These are phyloP conservation scores for Vigna radiata DNA, from an alignment of 306 rosid species.

Conservation along the genomic window DNA sequence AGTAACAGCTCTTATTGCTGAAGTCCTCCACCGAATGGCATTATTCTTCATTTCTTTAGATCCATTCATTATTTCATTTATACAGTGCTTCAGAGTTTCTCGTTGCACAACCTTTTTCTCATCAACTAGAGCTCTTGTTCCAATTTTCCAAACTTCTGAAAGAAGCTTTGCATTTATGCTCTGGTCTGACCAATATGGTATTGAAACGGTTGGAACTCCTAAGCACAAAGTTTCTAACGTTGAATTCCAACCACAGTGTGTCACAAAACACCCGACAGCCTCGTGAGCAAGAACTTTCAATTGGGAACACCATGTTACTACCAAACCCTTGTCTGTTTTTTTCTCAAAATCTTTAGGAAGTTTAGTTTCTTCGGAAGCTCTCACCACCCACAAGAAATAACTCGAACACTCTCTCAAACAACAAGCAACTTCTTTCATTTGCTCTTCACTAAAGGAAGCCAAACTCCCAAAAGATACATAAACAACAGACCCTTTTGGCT, in stretches of 20 bases:
- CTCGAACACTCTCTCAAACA: conserved; percentile 17
- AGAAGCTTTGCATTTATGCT: background rate
- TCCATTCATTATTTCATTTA: conserved; percentile 14
- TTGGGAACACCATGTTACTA: background rate
- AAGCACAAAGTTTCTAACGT: background rate
- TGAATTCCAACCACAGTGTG: background rate
- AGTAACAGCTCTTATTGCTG: background rate
- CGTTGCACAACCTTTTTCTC: background rate
- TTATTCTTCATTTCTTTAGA: conserved; percentile 12
- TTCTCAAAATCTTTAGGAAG: conserved; percentile 41
- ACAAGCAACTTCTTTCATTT: conserved; percentile 35
- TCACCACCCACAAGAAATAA: conserved; percentile 48
- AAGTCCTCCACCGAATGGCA: conserved; percentile 6
- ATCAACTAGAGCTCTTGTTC: background rate
- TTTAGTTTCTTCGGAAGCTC: conserved; percentile 27
- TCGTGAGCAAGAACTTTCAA: background rate
- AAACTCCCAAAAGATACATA: conserved; percentile 42
- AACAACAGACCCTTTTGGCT: conserved; percentile 47
- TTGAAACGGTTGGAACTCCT: background rate
- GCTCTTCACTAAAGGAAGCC: conserved; percentile 23
- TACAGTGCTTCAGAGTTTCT: background rate
- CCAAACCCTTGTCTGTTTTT: background rate
- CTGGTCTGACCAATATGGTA: conserved; percentile 3
- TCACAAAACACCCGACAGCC: background rate
- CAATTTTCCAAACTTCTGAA: background rate